These are phyloP conservation scores for Fraxinus nigra DNA, from an alignment of 305 asterid genomes.

Conservation along the genomic window DNA sequence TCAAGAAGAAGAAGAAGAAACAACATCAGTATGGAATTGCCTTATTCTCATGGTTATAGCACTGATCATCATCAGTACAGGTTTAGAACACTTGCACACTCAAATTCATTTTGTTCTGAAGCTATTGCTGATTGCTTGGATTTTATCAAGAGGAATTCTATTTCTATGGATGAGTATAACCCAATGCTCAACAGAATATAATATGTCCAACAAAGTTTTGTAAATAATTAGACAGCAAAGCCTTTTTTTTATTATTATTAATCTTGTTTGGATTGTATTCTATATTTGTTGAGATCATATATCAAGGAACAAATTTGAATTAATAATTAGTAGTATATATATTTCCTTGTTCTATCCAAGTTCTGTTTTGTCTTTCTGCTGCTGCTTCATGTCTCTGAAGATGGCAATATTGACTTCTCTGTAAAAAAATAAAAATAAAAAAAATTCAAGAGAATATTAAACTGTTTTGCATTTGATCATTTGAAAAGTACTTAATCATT, in stretches of 20 bases:
- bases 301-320: neutral
- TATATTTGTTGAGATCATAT: neutral
- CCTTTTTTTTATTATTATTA: neutral
- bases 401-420: neutral
- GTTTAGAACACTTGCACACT: constrained; percentile 38
- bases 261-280: neutral
- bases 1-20: neutral
- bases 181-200: constrained; percentile 38
- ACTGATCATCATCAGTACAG: constrained; percentile 2
- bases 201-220: constrained; percentile 1
- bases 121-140: constrained; percentile 69
- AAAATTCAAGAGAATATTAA: neutral
- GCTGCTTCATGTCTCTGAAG: neutral
- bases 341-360: neutral
- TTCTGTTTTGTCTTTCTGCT: constrained; percentile 29
- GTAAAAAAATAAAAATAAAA: neutral
- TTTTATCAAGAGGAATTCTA: constrained; percentile 59
- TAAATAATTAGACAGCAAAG: constrained; percentile 15
- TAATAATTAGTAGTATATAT: neutral
- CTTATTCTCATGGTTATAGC: neutral
- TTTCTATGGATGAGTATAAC: constrained; percentile 39
- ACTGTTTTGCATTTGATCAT: neutral
- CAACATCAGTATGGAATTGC: neutral
- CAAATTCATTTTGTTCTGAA: constrained; percentile 58
- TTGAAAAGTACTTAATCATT: neutral